Evolutionary conservation across 108 stramenopile genomes (phyloP).

Genomic region (Epithemia pelagica): DNA sequence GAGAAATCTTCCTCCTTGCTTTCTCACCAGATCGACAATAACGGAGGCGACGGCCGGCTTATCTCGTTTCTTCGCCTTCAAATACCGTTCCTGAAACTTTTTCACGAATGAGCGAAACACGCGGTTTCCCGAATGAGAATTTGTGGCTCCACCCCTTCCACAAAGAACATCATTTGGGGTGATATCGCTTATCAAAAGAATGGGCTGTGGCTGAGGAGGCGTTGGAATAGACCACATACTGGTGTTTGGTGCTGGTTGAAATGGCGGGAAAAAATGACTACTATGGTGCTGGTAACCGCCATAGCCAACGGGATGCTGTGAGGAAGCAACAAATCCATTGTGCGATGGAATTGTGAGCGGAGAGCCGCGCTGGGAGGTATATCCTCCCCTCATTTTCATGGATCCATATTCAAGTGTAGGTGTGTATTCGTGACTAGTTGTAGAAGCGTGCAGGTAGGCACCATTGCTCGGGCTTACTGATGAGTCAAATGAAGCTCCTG

Average conservation of each 20-base stretch:
- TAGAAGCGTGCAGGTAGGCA: not conserved
- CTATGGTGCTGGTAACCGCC: too few relatives aligned
- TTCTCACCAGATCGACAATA: conserved; percentile 42
- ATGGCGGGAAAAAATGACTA: not conserved
- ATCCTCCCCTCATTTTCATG: not conserved
- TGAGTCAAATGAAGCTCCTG: not conserved
- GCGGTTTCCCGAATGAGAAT: conserved; percentile 65
- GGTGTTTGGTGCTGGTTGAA: not conserved
- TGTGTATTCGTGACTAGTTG: not conserved
- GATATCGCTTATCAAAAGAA: conserved; percentile 11
- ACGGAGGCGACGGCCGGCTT: conserved; percentile 58
- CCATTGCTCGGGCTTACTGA: not conserved
- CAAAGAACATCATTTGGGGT: conserved; percentile 42
- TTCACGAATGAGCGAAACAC: conserved; percentile 66
- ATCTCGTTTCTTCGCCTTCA: conserved; percentile 68
- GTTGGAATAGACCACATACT: not conserved
- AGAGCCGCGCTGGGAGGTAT: not conserved
- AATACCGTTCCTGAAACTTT: conserved; percentile 34
- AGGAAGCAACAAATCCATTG: not conserved
- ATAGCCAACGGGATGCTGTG: too few relatives aligned
- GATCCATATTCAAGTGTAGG: too few relatives aligned
- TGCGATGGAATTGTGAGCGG: not conserved
- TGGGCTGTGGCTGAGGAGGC: not conserved
- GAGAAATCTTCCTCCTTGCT: conserved; percentile 44
- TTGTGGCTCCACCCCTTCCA: conserved; percentile 63